These are phyloP conservation scores for Fraxinus sp. DNA, from an alignment of 305 asterid species.

Conservation along the genomic window DNA sequence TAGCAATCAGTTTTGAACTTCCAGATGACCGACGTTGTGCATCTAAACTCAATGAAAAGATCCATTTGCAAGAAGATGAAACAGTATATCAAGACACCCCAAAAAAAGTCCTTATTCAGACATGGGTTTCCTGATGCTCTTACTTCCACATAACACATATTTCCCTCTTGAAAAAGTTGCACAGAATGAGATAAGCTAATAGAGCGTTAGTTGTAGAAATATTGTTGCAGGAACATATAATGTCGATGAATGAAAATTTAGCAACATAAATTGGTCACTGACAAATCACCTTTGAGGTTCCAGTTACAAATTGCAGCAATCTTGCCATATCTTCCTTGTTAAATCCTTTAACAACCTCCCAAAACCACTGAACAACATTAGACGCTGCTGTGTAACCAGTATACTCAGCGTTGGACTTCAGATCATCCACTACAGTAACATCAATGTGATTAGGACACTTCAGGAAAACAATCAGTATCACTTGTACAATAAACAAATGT, in stretches of 20 bases:
- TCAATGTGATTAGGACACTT: slow-evolving; percentile 18
- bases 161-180: neutral
- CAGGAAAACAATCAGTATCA: neutral
- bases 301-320: slow-evolving; percentile 95
- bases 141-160: neutral
- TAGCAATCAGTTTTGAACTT: neutral
- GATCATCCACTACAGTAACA: slow-evolving; percentile 80
- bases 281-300: slow-evolving; percentile 88
- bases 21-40: neutral
- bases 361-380: slow-evolving; percentile 85
- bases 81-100: neutral
- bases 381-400: slow-evolving; percentile 90
- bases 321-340: slow-evolving; percentile 99
- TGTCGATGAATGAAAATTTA: neutral
- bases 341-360: slow-evolving; percentile 94
- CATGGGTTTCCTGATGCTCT: slow-evolving; percentile 13
- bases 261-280: slow-evolving; percentile 7
- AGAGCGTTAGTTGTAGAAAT: neutral
- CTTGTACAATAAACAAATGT: slow-evolving; percentile 6
- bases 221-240: neutral
- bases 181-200: neutral
- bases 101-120: neutral
- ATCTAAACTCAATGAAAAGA: neutral
- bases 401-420: slow-evolving; percentile 88
- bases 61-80: neutral